These are phyloP conservation scores for Stentor roeselii DNA, from an alignment of 73 alveolate genomes.

Conservation along the genomic window DNA sequence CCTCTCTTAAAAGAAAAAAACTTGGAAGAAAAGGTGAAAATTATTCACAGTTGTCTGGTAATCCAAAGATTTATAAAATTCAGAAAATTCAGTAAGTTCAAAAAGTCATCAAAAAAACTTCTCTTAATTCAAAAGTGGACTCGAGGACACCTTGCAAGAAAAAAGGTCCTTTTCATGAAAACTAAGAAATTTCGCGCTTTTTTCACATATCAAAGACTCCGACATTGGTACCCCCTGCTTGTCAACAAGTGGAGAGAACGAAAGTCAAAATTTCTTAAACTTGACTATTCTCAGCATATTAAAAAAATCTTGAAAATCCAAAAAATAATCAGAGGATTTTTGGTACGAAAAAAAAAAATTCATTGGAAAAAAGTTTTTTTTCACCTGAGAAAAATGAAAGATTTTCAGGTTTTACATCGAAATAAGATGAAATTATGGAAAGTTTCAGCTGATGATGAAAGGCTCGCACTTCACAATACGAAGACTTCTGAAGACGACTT, in stretches of 20 bases:
- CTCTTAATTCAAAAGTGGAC: background rate
- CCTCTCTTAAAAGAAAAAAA: no score
- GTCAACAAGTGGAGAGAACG: background rate
- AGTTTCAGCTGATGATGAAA: background rate
- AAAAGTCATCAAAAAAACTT: no score
- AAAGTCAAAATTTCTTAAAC: background rate
- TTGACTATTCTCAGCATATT: background rate
- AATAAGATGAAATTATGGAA: background rate
- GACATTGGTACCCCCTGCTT: conserved; percentile 7
- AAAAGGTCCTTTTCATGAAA: background rate
- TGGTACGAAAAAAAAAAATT: background rate
- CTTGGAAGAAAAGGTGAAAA: no score
- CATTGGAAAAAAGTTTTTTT: background rate
- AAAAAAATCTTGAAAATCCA: background rate
- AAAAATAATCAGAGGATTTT: background rate
- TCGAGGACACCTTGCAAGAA: background rate
- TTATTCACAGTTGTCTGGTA: background rate
- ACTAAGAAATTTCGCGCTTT: background rate
- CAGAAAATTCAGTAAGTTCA: background rate
- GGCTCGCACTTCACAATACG: background rate
- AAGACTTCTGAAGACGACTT: background rate
- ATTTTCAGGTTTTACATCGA: background rate
- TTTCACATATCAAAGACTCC: background rate
- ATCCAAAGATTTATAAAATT: background rate
- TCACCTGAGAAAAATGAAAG: background rate